A percentile compares a stretch with the other conserved stretches of the same genome.
These are phyloP conservation scores for Macrophomina phaseolina DNA, from an alignment of 2,329 filamentous ascomycete genomes.

Conservation along the genomic window DNA sequence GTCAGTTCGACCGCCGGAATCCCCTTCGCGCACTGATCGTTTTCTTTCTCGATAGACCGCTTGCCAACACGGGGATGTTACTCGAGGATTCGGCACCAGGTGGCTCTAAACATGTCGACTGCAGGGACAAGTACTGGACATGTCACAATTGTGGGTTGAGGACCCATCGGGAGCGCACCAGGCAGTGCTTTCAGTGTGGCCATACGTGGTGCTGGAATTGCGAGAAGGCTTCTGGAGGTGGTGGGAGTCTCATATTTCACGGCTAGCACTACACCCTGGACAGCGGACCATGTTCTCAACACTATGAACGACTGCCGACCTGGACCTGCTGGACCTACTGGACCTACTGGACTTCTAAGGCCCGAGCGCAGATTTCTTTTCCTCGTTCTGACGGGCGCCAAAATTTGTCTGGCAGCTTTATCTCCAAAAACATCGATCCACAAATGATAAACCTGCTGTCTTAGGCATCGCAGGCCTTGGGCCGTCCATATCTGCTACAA, in stretches of 20 bases:
- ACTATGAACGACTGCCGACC: not conserved
- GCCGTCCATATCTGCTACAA: too few relatives aligned
- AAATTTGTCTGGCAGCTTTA: too few relatives aligned
- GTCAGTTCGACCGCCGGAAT: too few relatives aligned
- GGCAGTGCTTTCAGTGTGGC: slow-evolving; percentile 16
- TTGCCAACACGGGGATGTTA: not conserved
- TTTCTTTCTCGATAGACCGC: not conserved
- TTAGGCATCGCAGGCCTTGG: too few relatives aligned
- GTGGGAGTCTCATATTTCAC: slow-evolving; percentile 11
- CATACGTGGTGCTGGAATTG: slow-evolving; percentile 16
- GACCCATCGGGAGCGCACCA: slow-evolving; percentile 12
- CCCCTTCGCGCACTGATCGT: not conserved
- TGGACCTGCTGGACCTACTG: too few relatives aligned
- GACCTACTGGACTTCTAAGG: too few relatives aligned
- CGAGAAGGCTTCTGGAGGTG: slow-evolving; percentile 12
- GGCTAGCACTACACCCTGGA: not conserved
- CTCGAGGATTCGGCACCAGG: not conserved
- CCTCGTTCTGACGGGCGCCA: too few relatives aligned
- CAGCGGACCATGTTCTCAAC: not conserved
- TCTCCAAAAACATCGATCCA: too few relatives aligned
- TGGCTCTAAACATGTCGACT: slow-evolving; percentile 10
- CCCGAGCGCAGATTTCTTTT: too few relatives aligned
- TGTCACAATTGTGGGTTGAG: slow-evolving; percentile 17
- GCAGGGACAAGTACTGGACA: slow-evolving; percentile 22
- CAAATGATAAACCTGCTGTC: too few relatives aligned